Evolutionary conservation across 73 alveolate genomes (phyloP).

Genomic region (Breviolum minutum): DNA sequence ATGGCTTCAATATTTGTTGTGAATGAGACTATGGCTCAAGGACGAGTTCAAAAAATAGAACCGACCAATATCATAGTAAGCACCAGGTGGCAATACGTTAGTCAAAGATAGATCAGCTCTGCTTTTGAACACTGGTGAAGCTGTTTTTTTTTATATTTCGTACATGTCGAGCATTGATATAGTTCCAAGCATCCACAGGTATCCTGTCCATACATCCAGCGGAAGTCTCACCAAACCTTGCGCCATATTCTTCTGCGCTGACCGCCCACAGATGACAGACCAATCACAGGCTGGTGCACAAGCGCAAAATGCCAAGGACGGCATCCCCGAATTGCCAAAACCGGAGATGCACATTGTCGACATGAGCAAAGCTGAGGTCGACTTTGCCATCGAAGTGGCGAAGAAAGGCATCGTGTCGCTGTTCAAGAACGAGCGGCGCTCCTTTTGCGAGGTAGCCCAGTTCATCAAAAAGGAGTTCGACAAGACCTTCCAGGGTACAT

Average conservation of each 20-base stretch:
- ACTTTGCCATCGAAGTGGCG: constrained; percentile 81
- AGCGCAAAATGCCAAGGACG: constrained; percentile 61
- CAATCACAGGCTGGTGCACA: constrained; percentile 51
- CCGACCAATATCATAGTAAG: too few relatives aligned
- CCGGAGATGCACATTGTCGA: constrained; percentile 94
- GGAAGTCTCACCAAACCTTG: not conserved
- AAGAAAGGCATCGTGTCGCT: constrained; percentile 90
- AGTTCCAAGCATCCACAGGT: too few relatives aligned
- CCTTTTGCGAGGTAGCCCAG: constrained; percentile 95
- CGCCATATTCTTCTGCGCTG: not conserved
- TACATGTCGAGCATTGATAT: too few relatives aligned
- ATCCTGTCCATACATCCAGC: too few relatives aligned
- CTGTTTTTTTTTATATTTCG: too few relatives aligned
- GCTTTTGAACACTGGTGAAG: too few relatives aligned
- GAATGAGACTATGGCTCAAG: too few relatives aligned
- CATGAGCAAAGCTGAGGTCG: constrained; percentile 93
- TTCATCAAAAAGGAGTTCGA: constrained; percentile 94
- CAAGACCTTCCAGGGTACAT: constrained; percentile 88
- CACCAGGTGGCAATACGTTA: too few relatives aligned
- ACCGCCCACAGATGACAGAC: not conserved
- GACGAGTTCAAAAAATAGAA: too few relatives aligned
- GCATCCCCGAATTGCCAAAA: constrained; percentile 60
- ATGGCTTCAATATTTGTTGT: too few relatives aligned
- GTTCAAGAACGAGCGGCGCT: constrained; percentile 88
- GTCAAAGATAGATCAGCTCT: too few relatives aligned